These are phyloP conservation scores for Populus simonii DNA, from an alignment of 345 rosid genomes.

Conservation along the genomic window DNA sequence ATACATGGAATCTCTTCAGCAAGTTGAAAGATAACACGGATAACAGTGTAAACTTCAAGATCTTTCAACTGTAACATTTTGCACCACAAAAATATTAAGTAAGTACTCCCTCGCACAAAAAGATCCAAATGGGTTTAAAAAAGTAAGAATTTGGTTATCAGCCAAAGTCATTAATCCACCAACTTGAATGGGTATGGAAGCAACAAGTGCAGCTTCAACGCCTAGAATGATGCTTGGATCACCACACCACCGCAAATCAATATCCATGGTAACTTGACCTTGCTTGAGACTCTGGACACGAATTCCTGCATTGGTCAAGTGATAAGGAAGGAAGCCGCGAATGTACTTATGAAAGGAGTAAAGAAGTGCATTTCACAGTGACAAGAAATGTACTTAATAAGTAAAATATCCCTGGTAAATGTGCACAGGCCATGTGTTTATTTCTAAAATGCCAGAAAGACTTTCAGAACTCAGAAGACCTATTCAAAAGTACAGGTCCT, in stretches of 20 bases:
- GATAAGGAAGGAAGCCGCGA: slow-evolving; percentile 9
- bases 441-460: not conserved
- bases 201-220: slow-evolving; percentile 90
- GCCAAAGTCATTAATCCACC: slow-evolving; percentile 5
- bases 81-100: slow-evolving; percentile 13
- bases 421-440: not conserved
- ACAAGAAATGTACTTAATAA: not conserved
- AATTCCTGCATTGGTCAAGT: slow-evolving; percentile 58
- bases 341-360: not conserved
- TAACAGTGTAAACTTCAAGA: slow-evolving; percentile 90
- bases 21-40: slow-evolving; percentile 97
- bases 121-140: not conserved
- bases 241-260: slow-evolving; percentile 98
- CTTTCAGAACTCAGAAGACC: slow-evolving; percentile 4
- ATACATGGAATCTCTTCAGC: slow-evolving; percentile 97
- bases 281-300: slow-evolving; percentile 95
- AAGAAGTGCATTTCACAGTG: not conserved
- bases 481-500: not conserved
- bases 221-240: slow-evolving; percentile 94
- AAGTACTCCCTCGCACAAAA: not conserved
- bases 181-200: slow-evolving; percentile 99
- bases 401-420: not conserved
- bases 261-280: slow-evolving; percentile 96
- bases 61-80: slow-evolving; percentile 74
- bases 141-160: no score